Base-by-base conservation (phyloP, 1,284 basidiomycete species). In the Melampsora americana region DNA sequence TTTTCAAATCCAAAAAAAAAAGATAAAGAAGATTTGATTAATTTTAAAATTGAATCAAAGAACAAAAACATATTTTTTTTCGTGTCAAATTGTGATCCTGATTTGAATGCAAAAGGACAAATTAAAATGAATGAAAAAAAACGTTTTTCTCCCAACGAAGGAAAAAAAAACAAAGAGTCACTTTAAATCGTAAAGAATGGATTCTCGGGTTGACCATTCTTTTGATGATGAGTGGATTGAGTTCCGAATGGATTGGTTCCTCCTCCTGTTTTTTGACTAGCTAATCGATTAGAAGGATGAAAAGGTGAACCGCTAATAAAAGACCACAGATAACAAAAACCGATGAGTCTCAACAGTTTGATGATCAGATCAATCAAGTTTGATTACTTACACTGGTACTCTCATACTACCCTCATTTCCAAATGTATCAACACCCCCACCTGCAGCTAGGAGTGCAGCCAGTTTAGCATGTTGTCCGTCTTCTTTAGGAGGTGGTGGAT, bases 381-480 rank as follows among this genome's bases (percentile, higher is more conserved):
- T 9, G 35, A 9, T 53, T 28, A 78, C 78, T 74, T 70, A 80
- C 68, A 79, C 76, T 3, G 80, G 80, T 0, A 81, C 77, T 26
- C 94, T 87, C 77, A 95, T 83, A 72, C 86, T 81, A 48, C 95
- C 94, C 56, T 88, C 81, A 83, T 97, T 97, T 67, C 94, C 94
- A 82, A 97, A 97, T 59, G 94, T 95, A 84, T 97, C 94, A 82
- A 90, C 85, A 0, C 95, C 94, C 80, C 92, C 93, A 35, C 79
- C 79, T 12, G 77, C 78, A 7, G 92, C 93, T 78, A 96, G 88
- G 79, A 96, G 83, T 76, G 84, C 86, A 5, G 93, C 93, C 72
- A 97, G 87, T 65, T 89, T 87, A 9, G 89, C 83, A 82, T 95
- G 90, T 79, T 92, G 88, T 77, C 90, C 88, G 79, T 89, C 88